Conservation (phyloP, 495 filamentous ascomycete genomes). For the Aspergillus indologenus region DNA sequence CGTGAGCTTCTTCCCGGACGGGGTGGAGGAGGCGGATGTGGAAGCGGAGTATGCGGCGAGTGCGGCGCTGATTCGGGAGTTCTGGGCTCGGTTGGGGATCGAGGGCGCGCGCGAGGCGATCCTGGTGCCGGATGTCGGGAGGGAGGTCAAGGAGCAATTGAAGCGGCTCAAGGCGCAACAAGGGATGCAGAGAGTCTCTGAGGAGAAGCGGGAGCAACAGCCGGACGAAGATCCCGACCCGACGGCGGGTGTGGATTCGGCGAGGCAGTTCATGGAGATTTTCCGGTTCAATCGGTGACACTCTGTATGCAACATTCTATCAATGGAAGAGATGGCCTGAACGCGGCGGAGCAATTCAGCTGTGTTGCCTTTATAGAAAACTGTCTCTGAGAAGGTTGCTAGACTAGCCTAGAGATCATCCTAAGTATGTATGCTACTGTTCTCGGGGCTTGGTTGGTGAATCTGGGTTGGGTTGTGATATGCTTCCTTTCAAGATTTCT, state of each 20-base stretch:
- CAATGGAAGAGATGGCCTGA: too few relatives aligned
- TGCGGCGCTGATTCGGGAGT: slow-evolving; percentile 41
- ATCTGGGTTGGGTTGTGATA: neutral
- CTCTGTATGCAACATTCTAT: neutral
- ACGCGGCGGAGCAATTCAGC: too few relatives aligned
- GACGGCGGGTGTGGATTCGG: slow-evolving; percentile 42
- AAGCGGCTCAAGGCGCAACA: slow-evolving; percentile 18
- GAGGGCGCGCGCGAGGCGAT: slow-evolving; percentile 41
- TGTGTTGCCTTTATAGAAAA: too few relatives aligned
- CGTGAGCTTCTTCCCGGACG: slow-evolving; percentile 23
- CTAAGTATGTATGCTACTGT: too few relatives aligned
- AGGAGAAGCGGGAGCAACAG: slow-evolving; percentile 10
- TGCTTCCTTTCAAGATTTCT: neutral
- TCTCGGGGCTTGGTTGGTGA: too few relatives aligned
- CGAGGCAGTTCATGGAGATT: slow-evolving; percentile 49
- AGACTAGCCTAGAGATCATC: too few relatives aligned
- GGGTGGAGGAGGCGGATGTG: slow-evolving; percentile 38
- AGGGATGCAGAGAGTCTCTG: neutral
- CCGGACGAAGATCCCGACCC: slow-evolving; percentile 35
- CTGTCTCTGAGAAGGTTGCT: too few relatives aligned
- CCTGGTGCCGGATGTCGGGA: slow-evolving; percentile 41
- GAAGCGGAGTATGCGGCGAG: slow-evolving; percentile 42
- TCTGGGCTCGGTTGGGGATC: slow-evolving; percentile 37
- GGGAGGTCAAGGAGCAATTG: slow-evolving; percentile 36
- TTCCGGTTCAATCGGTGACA: slow-evolving; percentile 45